Base-by-base conservation (phyloP, 2,329 filamentous ascomycete species). In the Boeremia exigua region DNA sequence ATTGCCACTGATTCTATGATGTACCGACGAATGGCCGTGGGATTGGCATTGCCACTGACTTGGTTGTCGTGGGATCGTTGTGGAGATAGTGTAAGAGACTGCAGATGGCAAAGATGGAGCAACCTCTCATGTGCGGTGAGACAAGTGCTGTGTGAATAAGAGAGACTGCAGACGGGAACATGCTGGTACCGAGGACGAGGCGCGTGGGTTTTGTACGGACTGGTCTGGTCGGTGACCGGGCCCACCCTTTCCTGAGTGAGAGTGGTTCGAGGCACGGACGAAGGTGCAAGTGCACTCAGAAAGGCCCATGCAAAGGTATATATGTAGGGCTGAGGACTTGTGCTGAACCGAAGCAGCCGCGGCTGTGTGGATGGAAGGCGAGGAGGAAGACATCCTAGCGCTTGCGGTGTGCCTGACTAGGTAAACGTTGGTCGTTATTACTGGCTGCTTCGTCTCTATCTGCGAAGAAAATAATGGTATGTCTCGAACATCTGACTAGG, bases 91-190 rank as follows among this genome's bases (percentile, higher is more conserved):
- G 53, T 56, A 38, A 56, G 47, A 56, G 53, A n/a, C 43, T 56
- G 53, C 48, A 51, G 29, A 14, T 43, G 42, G 38, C 36, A 65
- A 62, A 63, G 50, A 49, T 37, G 57, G 58, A 61, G 65, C 65
- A 45, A 55, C 65, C 59, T 65, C 60, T 67, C 62, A 62, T 50
- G 48, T 43, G 39, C 46, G 40, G 54, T 46, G 58, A 60, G 54
- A 56, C 58, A 54, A 45, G 44, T 42, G 46, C 48, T 28, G 52
- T 44, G 36, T 39, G 30, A 44, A 55, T 32, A 43, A 46, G 23
- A 34, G 42, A 58, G 58, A 45, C 58, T 60, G 56, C 59, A 51
- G 43, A 53, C 52, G 47, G 54, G 58, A 56, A 59, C 28, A 61
- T 60, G 58, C 63, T 25, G 56, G 55, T 58, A 48, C 19, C 36